Evolutionary conservation across 345 rosid species (phyloP).

Genomic region (Cardamine resedifolia): DNA sequence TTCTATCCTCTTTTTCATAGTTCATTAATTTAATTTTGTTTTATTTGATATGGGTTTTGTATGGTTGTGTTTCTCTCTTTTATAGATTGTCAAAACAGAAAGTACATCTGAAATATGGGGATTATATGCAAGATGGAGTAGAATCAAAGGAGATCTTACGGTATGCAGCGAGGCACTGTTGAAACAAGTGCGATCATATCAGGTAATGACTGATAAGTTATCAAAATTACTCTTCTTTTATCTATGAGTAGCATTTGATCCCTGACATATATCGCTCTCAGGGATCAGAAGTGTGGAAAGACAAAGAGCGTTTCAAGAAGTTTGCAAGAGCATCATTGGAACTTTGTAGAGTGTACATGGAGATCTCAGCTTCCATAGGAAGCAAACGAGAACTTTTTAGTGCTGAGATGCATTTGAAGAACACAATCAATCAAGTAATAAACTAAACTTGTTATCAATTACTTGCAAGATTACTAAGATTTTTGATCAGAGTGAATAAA

Average conservation of each 20-base stretch:
- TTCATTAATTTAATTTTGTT: no score
- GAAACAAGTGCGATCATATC: constrained; percentile 93
- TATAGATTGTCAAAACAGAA: constrained; percentile 62
- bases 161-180: constrained; percentile 89
- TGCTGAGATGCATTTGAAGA: constrained; percentile 85
- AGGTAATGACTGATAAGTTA: constrained; percentile 39
- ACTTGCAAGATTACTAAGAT: not conserved
- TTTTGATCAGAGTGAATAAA: not conserved
- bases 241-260: constrained; percentile 10
- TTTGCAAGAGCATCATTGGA: constrained; percentile 72
- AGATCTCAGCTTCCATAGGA: constrained; percentile 63
- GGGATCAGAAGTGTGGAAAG: constrained; percentile 90
- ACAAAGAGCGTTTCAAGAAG: constrained; percentile 65
- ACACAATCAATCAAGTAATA: constrained; percentile 65
- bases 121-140: constrained; percentile 87
- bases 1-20: no score
- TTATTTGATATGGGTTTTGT: not conserved
- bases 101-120: constrained; percentile 80
- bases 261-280: constrained; percentile 32
- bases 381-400: constrained; percentile 66
- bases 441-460: not conserved
- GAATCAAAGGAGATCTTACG: constrained; percentile 75
- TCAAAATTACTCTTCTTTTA: not conserved
- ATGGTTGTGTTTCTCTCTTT: not conserved
- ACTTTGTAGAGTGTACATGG: constrained; percentile 74